Base-by-base conservation (phyloP, 495 filamentous ascomycete genomes). In the Aspergillus leporis region DNA sequence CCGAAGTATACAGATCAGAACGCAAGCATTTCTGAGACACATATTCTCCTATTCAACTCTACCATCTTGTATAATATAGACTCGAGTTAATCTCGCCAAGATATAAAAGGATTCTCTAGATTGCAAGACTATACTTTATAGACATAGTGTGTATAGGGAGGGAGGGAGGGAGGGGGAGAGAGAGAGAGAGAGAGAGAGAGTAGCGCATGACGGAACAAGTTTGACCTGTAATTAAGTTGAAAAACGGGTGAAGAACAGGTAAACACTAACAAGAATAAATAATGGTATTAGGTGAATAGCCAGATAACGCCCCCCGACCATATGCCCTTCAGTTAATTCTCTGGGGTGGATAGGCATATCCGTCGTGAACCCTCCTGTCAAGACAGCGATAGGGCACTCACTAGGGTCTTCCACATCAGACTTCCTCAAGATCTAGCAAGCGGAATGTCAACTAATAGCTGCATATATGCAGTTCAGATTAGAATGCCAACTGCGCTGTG, bases 1-100 rank as follows among this genome's bases (percentile, higher is more conserved):
- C 65, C 40, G 59, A 69, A 7, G 23, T 36, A 0, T 23, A 18
- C 14, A 12, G 19, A 12, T 51, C 51, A 2, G 59, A 61, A 18
- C 43, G 56, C 8, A 51, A 59, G 28, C 54, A 55, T 30, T 58
- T 46, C 38, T 61, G 40, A 52, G 31, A 23, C 10, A 30, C 1
- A 21, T 7, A 41, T 32, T 5, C 25, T 31, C n/a, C 30, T n/a
- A 22, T 47, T n/a, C 19, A 23, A 23, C 7, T 13, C 21, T 47
- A 47, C 7, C 4, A 13, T 23, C 43, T 12, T 47, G 43, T 47
- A 47, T 47, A 53, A 53, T 53, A 53, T 53, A 38, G 31, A 22
- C n/a, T 10, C 18, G 21, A 47, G 43, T 7, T 14, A 47, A 22
- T 47, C 43, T 21, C 18, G 43, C 8, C 7, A 23, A 47, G 7